Evolutionary conservation across 2,329 filamentous ascomycete genomes (phyloP), one percentile per base, ranked within the genome.

Genomic region (Aspergillus viridinutans): DNA sequence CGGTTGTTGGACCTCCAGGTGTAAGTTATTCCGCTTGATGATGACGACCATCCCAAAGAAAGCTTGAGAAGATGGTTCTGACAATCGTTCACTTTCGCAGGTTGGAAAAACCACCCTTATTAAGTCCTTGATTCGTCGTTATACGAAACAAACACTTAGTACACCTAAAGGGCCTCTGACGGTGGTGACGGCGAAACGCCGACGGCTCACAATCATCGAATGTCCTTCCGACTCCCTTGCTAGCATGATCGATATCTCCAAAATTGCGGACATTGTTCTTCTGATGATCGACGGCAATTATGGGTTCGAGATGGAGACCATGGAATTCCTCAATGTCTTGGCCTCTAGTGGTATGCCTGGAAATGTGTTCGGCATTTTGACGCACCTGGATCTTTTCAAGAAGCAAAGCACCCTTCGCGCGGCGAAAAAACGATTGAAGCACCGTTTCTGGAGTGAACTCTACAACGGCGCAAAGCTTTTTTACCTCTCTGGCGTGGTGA

Each of bases 301-400:
- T 69, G 95, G 94, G 14, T 99, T 99, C 71, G 94, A 99, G 77
- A 99, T 99, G 94, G 94, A 99, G 81, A 99, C 94, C 0, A 99
- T 99, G 94, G 94, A 99, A 76, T 99, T 99, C 60, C 79, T 99
- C 69, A 97, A 97, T 67, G 87, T 97, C 20, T 80, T 99, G 52
- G 89, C 90, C n/a, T 86, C 91, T 2, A 96, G 90, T 29, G 94
- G 94, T 74, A 97, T 99, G 93, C 94, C 95, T 0, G 93, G 94
- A 63, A 99, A 99, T 67, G 92, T 99, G 40, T 97, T 99, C 71
- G 94, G 94, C 53, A 92, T 99, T 56, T 83, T 99, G 48, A 97
- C 94, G 17, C 95, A 99, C 79, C 81, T 99, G 59, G 94, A 99
- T 72, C 80, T 99, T 14, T 99, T 99, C 80, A 85, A 88, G 70